A percentile compares a stretch with the other conserved stretches of the same genome.
These are phyloP conservation scores for Raddia guianensis DNA, from an alignment of 176 grass and related monocot species.

Conservation along the genomic window DNA sequence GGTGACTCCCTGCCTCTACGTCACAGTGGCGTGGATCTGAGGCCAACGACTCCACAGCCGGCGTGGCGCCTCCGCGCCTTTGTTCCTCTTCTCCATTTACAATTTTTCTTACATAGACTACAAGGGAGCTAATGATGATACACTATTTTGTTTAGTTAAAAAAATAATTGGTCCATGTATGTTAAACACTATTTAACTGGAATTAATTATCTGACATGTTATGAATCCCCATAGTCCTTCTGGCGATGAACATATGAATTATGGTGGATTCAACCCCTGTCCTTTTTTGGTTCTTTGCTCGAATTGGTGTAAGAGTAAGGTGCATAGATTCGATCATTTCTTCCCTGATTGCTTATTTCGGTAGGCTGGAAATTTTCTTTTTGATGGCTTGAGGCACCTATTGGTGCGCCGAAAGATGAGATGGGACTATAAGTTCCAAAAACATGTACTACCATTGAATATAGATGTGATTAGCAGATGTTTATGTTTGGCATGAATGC, in stretches of 20 bases:
- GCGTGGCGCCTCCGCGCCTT: too few relatives aligned
- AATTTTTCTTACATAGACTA: background rate
- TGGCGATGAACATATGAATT: background rate
- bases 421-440: background rate
- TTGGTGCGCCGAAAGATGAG: background rate
- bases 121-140: background rate
- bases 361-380: background rate
- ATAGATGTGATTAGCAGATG: background rate
- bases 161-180: background rate
- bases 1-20: too few relatives aligned
- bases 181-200: background rate
- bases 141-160: background rate
- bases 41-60: too few relatives aligned
- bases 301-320: too few relatives aligned
- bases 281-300: background rate
- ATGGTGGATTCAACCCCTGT: background rate
- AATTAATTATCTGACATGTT: background rate
- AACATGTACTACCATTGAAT: background rate
- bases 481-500: background rate
- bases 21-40: too few relatives aligned
- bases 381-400: background rate
- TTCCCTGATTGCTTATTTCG: background rate
- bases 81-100: background rate
- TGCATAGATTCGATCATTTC: background rate
- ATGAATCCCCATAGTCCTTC: too few relatives aligned